These are phyloP conservation scores for Zea mays DNA, from an alignment of 176 grass and related monocot genomes.

Conservation along the genomic window DNA sequence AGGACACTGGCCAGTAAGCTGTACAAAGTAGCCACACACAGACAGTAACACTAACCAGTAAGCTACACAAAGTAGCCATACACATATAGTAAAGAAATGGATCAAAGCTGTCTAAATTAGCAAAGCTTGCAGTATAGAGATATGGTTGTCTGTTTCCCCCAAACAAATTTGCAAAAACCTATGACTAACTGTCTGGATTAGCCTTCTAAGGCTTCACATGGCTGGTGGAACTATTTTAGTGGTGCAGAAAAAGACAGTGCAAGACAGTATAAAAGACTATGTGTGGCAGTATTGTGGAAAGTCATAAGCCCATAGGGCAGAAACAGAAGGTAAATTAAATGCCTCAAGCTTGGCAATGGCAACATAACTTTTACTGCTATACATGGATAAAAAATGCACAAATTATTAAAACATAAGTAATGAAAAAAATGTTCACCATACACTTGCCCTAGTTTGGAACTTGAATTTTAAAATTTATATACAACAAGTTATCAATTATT, in stretches of 20 bases:
- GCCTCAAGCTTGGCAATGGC: not conserved
- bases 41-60: not conserved
- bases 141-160: not conserved
- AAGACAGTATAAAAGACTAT: not conserved
- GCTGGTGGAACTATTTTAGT: not conserved
- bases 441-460: not conserved
- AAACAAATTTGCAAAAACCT: not conserved
- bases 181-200: conserved; percentile 11
- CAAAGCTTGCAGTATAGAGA: conserved; percentile 19
- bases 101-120: conserved; percentile 10
- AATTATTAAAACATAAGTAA: not conserved
- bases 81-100: not conserved
- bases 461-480: not conserved
- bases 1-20: conserved; percentile 3
- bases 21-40: not conserved
- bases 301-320: not conserved
- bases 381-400: not conserved
- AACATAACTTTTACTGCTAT: not conserved
- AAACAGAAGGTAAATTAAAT: not conserved
- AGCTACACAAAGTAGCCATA: conserved; percentile 1
- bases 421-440: not conserved
- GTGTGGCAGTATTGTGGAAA: not conserved
- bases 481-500: not conserved
- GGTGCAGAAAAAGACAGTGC: not conserved
- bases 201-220: not conserved